Conservation (phyloP, 1,139 yeast genomes). For the Suhomyces chickasaworum region DNA sequence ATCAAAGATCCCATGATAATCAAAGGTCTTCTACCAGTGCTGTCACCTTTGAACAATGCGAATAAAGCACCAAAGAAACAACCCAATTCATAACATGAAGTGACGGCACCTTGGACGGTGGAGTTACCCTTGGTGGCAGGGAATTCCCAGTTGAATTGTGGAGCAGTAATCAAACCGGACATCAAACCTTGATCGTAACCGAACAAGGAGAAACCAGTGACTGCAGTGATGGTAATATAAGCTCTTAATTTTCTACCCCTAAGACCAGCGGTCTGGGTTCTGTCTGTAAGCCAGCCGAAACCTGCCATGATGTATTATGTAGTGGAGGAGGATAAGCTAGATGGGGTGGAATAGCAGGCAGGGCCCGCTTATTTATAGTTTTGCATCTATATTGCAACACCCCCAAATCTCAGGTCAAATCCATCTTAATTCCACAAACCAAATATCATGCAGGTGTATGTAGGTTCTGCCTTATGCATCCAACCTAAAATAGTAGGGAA, state of each 20-base stretch:
- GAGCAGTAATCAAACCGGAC: constrained; percentile 69
- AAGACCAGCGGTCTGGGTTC: constrained; percentile 51
- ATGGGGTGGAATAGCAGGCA: neutral
- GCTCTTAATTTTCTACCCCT: constrained; percentile 46
- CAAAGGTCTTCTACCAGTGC: constrained; percentile 65
- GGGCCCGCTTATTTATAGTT: constrained; percentile 3
- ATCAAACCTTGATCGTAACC: constrained; percentile 84
- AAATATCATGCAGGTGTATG: neutral
- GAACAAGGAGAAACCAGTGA: constrained; percentile 66
- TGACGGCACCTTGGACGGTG: constrained; percentile 64
- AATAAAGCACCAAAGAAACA: constrained; percentile 74
- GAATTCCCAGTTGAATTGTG: constrained; percentile 57
- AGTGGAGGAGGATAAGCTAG: neutral
- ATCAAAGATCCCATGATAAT: constrained; percentile 60
- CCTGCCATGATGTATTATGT: constrained; percentile 5
- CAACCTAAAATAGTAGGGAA: neutral
- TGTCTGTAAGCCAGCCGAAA: constrained; percentile 22
- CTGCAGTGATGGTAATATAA: constrained; percentile 58
- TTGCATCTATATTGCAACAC: constrained; percentile 4
- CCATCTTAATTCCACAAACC: neutral
- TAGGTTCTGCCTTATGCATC: neutral
- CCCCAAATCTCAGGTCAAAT: neutral
- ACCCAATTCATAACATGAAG: constrained; percentile 74
- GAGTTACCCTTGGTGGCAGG: constrained; percentile 48
- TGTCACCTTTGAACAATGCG: constrained; percentile 65